These are phyloP conservation scores for Pseudogymnoascus sp. DNA, from an alignment of 2,329 filamentous ascomycete species.

Conservation along the genomic window DNA sequence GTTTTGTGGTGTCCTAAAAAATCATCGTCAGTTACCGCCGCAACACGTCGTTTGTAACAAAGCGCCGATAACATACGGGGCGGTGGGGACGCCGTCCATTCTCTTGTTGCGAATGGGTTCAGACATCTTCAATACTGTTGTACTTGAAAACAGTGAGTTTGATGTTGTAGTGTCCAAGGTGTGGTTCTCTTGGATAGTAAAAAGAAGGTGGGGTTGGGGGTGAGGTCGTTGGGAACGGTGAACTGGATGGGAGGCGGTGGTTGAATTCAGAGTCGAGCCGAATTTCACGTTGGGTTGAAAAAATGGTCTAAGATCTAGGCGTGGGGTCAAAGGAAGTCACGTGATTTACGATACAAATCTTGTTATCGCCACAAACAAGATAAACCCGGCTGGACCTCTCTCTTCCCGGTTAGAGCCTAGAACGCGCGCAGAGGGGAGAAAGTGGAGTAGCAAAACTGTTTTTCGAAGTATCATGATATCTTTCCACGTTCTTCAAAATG, in stretches of 20 bases:
- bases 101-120: constrained; percentile 64
- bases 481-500: neutral
- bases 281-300: constrained; percentile 10
- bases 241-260: constrained; percentile 1
- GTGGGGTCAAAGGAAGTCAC: constrained; percentile 10
- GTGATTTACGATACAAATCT: neutral
- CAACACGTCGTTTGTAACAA: constrained; percentile 11
- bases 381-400: neutral
- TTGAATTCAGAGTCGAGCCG: constrained; percentile 8
- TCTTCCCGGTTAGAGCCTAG: constrained; percentile 1
- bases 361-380: constrained; percentile 10
- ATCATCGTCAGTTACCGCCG: constrained; percentile 21
- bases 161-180: constrained; percentile 1
- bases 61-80: constrained; percentile 48
- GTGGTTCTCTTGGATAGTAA: constrained; percentile 5
- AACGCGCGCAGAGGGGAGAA: neutral
- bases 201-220: constrained; percentile 6
- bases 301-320: constrained; percentile 11
- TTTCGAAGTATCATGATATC: neutral
- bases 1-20: constrained; percentile 87
- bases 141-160: neutral
- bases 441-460: neutral
- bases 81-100: constrained; percentile 48
- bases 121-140: constrained; percentile 43
- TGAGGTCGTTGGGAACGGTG: constrained; percentile 9